These are phyloP conservation scores for Trichophyton verrucosum DNA, from an alignment of 2,329 filamentous ascomycete species.

Conservation along the genomic window DNA sequence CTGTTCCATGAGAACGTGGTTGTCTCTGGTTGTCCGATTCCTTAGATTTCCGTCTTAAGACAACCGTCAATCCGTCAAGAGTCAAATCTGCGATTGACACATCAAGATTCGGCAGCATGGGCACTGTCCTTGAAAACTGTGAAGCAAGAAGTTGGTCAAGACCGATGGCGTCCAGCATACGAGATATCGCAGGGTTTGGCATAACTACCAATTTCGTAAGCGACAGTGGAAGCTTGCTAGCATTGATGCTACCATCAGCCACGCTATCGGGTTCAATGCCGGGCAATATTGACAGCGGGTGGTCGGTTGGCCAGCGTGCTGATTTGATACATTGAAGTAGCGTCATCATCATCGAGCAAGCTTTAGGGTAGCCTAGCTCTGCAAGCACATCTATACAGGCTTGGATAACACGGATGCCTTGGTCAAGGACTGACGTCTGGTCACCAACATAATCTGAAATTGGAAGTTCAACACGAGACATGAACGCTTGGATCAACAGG, in stretches of 20 bases:
- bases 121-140: conserved; percentile 45
- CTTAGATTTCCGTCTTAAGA: conserved; percentile 9
- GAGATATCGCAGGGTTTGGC: conserved; percentile 16
- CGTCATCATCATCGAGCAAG: conserved; percentile 66
- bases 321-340: conserved; percentile 87
- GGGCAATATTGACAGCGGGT: conserved; percentile 66
- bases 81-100: conserved; percentile 51
- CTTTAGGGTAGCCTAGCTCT: conserved; percentile 71
- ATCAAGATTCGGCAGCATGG: conserved; percentile 56
- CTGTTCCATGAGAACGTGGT: conserved; percentile 47
- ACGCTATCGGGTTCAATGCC: conserved; percentile 38
- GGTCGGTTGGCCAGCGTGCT: conserved; percentile 78
- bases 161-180: conserved; percentile 21
- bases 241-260: conserved; percentile 12
- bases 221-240: conserved; percentile 18
- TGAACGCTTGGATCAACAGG: conserved; percentile 84
- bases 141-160: conserved; percentile 16
- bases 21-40: neutral
- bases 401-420: conserved; percentile 92
- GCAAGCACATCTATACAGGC: conserved; percentile 88
- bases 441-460: conserved; percentile 97
- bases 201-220: conserved; percentile 24
- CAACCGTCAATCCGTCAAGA: conserved; percentile 44
- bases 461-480: conserved; percentile 81
- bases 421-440: conserved; percentile 75